These are phyloP conservation scores for Candida glucosophila DNA, from an alignment of 1,139 yeast genomes.

Conservation along the genomic window DNA sequence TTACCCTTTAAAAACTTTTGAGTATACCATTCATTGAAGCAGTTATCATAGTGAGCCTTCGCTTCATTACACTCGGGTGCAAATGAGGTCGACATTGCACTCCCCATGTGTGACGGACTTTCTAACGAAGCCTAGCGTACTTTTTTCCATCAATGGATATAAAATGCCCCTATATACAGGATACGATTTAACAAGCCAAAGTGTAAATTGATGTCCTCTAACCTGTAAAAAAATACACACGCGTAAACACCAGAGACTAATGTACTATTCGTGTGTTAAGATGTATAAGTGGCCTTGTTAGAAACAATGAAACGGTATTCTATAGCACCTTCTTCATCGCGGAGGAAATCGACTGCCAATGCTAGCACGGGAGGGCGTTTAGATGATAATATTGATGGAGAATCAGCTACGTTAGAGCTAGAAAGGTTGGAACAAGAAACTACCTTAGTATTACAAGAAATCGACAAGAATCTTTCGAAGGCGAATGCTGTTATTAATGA, in stretches of 20 bases:
- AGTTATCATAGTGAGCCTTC: constrained; percentile 79
- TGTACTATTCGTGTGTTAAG: constrained; percentile 1
- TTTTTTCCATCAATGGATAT: constrained; percentile 1
- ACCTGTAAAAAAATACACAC: constrained; percentile 1
- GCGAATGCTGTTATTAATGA: constrained; percentile 60
- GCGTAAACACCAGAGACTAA: constrained; percentile 2
- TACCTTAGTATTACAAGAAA: constrained; percentile 68
- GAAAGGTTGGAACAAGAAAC: constrained; percentile 77
- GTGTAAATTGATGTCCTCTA: constrained; percentile 1
- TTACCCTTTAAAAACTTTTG: constrained; percentile 74
- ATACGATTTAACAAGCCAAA: background rate
- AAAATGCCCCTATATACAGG: background rate
- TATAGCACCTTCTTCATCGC: constrained; percentile 31
- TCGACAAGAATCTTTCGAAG: constrained; percentile 61
- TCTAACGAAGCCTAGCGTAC: too few relatives aligned
- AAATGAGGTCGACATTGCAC: constrained; percentile 82
- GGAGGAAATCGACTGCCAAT: constrained; percentile 24
- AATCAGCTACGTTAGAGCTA: constrained; percentile 41
- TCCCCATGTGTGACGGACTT: constrained; percentile 45
- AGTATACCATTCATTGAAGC: constrained; percentile 94
- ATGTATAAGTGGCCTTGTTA: background rate
- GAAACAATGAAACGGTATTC: constrained; percentile 29
- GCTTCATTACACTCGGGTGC: constrained; percentile 94
- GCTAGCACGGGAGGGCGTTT: constrained; percentile 6
- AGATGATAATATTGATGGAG: constrained; percentile 8